These are phyloP conservation scores for Pichia kluyveri DNA, from an alignment of 805 yeast species.

Conservation along the genomic window DNA sequence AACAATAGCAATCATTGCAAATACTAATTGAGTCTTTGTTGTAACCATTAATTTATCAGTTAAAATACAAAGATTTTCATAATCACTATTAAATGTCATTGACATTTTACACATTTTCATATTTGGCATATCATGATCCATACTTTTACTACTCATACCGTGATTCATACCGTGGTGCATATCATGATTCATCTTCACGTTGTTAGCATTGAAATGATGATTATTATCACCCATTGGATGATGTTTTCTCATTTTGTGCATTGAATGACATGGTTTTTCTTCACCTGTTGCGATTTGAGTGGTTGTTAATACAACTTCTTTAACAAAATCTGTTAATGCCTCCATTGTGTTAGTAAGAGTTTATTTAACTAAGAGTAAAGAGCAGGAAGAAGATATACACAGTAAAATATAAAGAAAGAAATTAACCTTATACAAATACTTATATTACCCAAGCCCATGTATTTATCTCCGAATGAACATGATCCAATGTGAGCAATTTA, in stretches of 20 bases:
- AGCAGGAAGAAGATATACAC: no score
- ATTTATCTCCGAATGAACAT: no score
- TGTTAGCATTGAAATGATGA: no score
- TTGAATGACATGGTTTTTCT: neutral
- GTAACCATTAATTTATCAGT: conserved; percentile 32
- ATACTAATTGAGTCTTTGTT: conserved; percentile 25
- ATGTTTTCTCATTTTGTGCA: neutral
- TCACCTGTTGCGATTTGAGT: neutral
- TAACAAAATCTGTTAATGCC: no score
- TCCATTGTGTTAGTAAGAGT: conserved; percentile 2
- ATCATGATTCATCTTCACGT: neutral
- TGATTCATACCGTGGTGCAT: neutral
- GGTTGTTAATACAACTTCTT: neutral
- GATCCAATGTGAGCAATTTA: no score
- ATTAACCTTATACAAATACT: no score
- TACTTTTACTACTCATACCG: neutral
- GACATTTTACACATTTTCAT: conserved; percentile 27
- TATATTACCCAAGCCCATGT: no score
- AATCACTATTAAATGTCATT: conserved; percentile 36
- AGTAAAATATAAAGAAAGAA: no score
- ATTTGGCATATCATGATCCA: conserved; percentile 4
- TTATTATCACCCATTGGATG: neutral
- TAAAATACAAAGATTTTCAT: conserved; percentile 34
- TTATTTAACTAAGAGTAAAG: no score
- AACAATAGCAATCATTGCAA: conserved; percentile 26